Conservation (phyloP, 768 basidiomycete species). For the Lactarius akahatsu region DNA sequence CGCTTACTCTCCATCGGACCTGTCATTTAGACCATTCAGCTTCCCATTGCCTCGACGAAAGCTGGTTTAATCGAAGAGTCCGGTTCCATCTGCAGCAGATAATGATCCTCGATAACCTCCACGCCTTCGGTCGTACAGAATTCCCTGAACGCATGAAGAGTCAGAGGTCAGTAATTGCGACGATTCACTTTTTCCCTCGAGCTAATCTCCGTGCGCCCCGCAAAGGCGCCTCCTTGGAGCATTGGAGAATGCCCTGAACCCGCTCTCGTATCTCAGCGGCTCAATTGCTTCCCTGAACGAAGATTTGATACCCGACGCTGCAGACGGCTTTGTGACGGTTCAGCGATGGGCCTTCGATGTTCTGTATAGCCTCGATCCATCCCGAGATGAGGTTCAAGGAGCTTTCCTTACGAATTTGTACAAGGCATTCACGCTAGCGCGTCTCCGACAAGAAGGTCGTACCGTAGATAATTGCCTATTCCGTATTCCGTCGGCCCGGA, state of each 20-base stretch:
- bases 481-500: constrained; percentile 11
- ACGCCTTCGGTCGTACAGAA: constrained; percentile 8
- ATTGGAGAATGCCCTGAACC: constrained; percentile 52
- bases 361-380: constrained; percentile 38
- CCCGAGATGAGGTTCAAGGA: not conserved
- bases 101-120: constrained; percentile 42
- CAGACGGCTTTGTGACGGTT: constrained; percentile 39
- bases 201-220: not conserved
- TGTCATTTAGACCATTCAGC: constrained; percentile 44
- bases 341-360: constrained; percentile 48
- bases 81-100: constrained; percentile 51
- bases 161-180: constrained; percentile 14
- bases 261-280: constrained; percentile 48
- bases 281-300: constrained; percentile 40
- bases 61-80: constrained; percentile 44
- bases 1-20: constrained; percentile 37
- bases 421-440: constrained; percentile 38
- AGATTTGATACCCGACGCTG: constrained; percentile 42
- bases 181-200: not conserved
- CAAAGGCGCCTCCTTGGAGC: constrained; percentile 9
- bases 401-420: constrained; percentile 44
- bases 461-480: constrained; percentile 1
- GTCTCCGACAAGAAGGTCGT: constrained; percentile 17
- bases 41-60: constrained; percentile 31
- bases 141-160: constrained; percentile 3